A percentile compares a stretch with the other conserved stretches of the same genome.
Evolutionary conservation across 768 basidiomycete species (phyloP).

Genomic region (Lactarius sanguifluus): DNA sequence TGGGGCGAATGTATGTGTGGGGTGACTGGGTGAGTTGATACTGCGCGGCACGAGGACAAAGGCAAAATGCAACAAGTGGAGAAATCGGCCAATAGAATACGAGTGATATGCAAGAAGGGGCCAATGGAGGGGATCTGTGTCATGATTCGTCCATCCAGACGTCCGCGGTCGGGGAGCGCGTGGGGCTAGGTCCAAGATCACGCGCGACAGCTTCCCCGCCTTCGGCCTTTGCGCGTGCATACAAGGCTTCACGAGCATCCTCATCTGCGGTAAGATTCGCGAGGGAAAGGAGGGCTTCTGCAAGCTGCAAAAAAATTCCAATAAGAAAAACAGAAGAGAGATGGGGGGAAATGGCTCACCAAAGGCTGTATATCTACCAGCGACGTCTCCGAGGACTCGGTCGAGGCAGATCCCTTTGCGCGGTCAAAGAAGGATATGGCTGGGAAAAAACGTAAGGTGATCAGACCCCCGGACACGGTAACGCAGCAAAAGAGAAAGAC

Average conservation of each 20-base stretch:
- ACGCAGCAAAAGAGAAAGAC: slow-evolving; percentile 27
- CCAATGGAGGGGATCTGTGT: neutral
- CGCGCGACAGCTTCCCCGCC: slow-evolving; percentile 43
- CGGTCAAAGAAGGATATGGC: slow-evolving; percentile 39
- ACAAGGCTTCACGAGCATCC: slow-evolving; percentile 50
- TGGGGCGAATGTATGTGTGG: too few relatives aligned
- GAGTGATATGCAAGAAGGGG: neutral
- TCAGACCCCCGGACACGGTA: slow-evolving; percentile 27
- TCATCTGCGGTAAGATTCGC: slow-evolving; percentile 57
- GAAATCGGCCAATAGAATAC: neutral
- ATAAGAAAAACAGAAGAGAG: neutral
- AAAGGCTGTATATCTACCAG: slow-evolving; percentile 29
- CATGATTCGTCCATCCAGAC: slow-evolving; percentile 31
- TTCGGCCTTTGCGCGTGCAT: slow-evolving; percentile 49
- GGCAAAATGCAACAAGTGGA: neutral
- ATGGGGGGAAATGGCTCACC: slow-evolving; percentile 14
- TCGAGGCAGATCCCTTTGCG: slow-evolving; percentile 33
- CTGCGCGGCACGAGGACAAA: neutral
- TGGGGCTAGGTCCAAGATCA: slow-evolving; percentile 27
- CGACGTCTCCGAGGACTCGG: slow-evolving; percentile 15
- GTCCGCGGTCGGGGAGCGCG: neutral
- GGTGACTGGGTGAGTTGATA: neutral
- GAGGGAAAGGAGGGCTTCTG: slow-evolving; percentile 57
- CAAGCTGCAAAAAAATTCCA: slow-evolving; percentile 38
- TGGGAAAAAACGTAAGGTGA: slow-evolving; percentile 1